A percentile compares a stretch with the other conserved stretches of the same genome.
phyloP scores from a whole-genome alignment of 129 eudicot genomes.

The Escallonia rubra region DNA sequence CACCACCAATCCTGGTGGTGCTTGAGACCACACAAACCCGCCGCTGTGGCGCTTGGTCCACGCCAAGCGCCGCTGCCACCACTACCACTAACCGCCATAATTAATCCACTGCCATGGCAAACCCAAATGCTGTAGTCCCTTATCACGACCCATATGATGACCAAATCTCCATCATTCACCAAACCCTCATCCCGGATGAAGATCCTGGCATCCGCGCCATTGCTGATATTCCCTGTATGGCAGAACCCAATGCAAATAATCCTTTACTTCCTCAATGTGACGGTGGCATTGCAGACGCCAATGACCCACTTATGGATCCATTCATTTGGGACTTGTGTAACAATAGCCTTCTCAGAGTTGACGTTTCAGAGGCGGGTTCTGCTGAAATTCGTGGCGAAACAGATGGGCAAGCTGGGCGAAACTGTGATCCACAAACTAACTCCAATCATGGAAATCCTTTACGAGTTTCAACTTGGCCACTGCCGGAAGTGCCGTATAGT shows the following conservation, averaged over 20 bases:
- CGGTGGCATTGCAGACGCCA: not conserved
- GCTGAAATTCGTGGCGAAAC: slow-evolving; percentile 10
- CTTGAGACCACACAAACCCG: not conserved
- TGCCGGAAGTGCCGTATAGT: slow-evolving; percentile 28
- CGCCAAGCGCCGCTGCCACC: slow-evolving; percentile 37
- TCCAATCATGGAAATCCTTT: slow-evolving; percentile 26
- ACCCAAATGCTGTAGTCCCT: slow-evolving; percentile 15
- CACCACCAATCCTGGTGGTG: not conserved
- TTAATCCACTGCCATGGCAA: slow-evolving; percentile 16
- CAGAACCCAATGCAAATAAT: not conserved
- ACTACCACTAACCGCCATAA: slow-evolving; percentile 1
- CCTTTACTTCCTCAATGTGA: not conserved
- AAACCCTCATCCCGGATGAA: slow-evolving; percentile 16
- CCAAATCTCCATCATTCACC: slow-evolving; percentile 9
- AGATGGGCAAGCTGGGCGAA: not conserved
- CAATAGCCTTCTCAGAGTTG: not conserved
- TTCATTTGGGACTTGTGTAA: slow-evolving; percentile 1
- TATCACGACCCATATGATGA: slow-evolving; percentile 7
- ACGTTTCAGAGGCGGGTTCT: slow-evolving; percentile 7
- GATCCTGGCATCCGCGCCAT: not conserved
- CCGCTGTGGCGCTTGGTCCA: slow-evolving; percentile 43
- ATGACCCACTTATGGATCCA: slow-evolving; percentile 8
- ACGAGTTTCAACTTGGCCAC: slow-evolving; percentile 45
- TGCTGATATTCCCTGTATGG: not conserved
- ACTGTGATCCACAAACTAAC: not conserved